A percentile compares a stretch with the other conserved stretches of the same genome.
Evolutionary conservation across 352 stramenopile genomes (phyloP).

Genomic region (Globisporangium orthogonon): DNA sequence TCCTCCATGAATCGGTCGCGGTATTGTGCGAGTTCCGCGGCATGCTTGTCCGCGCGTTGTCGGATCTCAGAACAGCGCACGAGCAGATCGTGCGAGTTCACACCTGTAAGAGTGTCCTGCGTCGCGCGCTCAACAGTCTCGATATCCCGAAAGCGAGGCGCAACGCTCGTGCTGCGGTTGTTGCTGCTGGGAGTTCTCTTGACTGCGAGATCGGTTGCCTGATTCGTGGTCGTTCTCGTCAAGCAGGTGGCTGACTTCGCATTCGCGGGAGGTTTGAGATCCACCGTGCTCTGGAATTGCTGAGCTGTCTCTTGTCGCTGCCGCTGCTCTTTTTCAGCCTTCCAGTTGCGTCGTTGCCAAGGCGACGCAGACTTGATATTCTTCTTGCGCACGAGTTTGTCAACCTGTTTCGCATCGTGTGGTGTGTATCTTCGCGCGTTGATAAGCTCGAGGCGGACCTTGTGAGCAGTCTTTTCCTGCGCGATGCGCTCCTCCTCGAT

Average conservation of each 20-base stretch:
- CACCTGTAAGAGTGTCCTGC: constrained; percentile 30
- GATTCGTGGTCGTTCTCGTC: neutral
- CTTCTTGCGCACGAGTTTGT: constrained; percentile 6
- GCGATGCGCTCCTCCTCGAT: constrained; percentile 60
- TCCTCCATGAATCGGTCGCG: constrained; percentile 50
- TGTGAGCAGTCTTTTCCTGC: constrained; percentile 54
- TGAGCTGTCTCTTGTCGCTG: neutral
- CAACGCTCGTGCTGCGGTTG: neutral
- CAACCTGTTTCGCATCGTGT: constrained; percentile 14
- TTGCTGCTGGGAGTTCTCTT: neutral
- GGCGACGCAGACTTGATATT: constrained; percentile 29
- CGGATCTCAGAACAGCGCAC: constrained; percentile 60
- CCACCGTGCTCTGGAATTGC: neutral
- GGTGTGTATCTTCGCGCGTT: constrained; percentile 24
- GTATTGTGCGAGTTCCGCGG: constrained; percentile 31
- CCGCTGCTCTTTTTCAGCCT: constrained; percentile 20
- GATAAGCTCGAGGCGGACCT: constrained; percentile 41
- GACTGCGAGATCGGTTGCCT: neutral
- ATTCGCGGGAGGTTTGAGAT: neutral
- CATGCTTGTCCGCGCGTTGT: constrained; percentile 39
- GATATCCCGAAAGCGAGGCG: constrained; percentile 32
- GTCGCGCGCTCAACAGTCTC: constrained; percentile 59
- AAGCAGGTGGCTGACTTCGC: neutral
- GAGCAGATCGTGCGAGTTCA: constrained; percentile 73
- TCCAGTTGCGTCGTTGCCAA: constrained; percentile 75